A percentile compares a stretch with the other conserved stretches of the same genome.
phyloP scores from a whole-genome alignment of 768 basidiomycete species.

The Chalciporus piperatus region DNA sequence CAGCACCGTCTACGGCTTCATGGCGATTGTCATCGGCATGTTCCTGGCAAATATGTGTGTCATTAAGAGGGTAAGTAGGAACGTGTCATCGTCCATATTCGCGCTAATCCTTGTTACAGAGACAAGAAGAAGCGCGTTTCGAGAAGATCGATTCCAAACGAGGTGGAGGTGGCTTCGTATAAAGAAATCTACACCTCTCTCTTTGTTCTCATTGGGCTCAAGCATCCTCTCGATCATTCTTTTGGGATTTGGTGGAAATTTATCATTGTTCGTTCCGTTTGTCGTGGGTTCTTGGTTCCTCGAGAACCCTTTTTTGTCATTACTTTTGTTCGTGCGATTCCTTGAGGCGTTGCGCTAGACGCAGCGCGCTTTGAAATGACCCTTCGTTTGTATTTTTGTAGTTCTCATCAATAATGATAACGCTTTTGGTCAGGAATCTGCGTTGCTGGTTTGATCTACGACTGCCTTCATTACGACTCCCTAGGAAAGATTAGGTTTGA shows the following conservation, averaged over 20 bases:
- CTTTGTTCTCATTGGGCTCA: not conserved
- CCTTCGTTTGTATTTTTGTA: slow-evolving; percentile 1
- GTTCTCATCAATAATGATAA: not conserved
- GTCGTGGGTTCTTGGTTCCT: not conserved
- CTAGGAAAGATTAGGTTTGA: too few species aligned
- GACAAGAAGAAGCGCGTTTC: slow-evolving; percentile 80
- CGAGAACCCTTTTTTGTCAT: not conserved
- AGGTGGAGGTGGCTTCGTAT: slow-evolving; percentile 85
- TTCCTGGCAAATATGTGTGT: slow-evolving; percentile 82
- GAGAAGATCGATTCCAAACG: slow-evolving; percentile 87
- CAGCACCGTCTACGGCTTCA: slow-evolving; percentile 77
- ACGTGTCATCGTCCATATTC: not conserved
- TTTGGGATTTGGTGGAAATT: not conserved
- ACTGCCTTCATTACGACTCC: too few species aligned
- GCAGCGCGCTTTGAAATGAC: not conserved
- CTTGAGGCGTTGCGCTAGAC: slow-evolving; percentile 2
- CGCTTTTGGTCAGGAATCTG: too few species aligned
- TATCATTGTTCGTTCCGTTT: not conserved
- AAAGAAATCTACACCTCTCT: slow-evolving; percentile 19
- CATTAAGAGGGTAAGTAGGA: slow-evolving; percentile 64
- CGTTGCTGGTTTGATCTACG: too few species aligned
- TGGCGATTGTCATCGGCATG: slow-evolving; percentile 72
- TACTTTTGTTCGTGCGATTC: not conserved
- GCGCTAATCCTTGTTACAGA: slow-evolving; percentile 40
- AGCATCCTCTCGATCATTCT: not conserved